Evolutionary conservation across 805 yeast genomes (phyloP), one percentile per base, ranked within the genome.

Genomic region (Wilhelminamyces savonicus): DNA sequence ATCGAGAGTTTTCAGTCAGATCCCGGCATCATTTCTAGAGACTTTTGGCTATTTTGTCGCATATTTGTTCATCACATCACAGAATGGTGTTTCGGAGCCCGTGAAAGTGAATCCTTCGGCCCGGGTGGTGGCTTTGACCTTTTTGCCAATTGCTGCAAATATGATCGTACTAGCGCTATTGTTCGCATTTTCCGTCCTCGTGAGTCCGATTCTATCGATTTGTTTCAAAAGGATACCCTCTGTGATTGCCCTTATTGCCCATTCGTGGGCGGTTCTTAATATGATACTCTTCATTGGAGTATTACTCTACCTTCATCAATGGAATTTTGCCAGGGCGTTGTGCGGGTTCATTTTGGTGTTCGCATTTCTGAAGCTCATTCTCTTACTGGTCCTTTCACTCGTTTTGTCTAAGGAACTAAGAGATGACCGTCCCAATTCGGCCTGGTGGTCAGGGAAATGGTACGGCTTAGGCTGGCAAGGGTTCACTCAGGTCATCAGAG

Each of bases 41-140:
- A 28, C 43, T 1, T 1, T 34, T 7, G 32, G 43, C 11, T 41
- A 44, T 28, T 71, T 81, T 33, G 58, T 78, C 30, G 88, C 95
- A 0, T 90, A 76, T 54, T 64, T 78, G 30, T 90, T 82, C 47
- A 79, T 83, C 46, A 88, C 87, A 55, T 69, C 95, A 1, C 96
- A 86, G 60, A 84, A 79, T 20, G 96, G 96, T 18, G 95, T 86
- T 1, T 19, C 20, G 14, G 30, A 37, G 7, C 48, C 49, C 37
- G 43, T 27, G 43, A 56, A 30, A 59, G 71, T n/a, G 39, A 56
- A 34, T 63, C 72, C 90, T 0, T 47, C 82, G 0, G 39, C 81
- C 9, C 66, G 97, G 34, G 53, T 90, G 18, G 48, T 69, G 3
- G 56, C 86, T 11, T 54, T 78, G 3, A 59, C 70, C 0, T 29